These are phyloP conservation scores for Colletotrichum eleusines DNA, from an alignment of 2,329 filamentous ascomycete genomes.

Conservation along the genomic window DNA sequence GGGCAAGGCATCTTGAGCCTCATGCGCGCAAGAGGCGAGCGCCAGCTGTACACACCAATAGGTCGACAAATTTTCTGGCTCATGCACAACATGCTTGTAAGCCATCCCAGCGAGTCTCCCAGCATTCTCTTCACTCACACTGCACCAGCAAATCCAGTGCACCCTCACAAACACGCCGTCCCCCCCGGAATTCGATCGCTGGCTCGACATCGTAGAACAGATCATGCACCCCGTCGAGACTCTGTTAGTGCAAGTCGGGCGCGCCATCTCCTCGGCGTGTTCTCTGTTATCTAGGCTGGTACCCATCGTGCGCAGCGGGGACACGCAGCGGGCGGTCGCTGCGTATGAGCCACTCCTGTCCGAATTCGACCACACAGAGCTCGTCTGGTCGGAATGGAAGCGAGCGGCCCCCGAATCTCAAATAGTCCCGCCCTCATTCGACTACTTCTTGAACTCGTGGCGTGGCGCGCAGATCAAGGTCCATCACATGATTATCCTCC, in stretches of 20 bases:
- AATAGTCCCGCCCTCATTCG: slow-evolving; percentile 2
- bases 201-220: slow-evolving; percentile 49
- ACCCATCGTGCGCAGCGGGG: slow-evolving; percentile 14
- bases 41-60: slow-evolving; percentile 43
- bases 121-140: not conserved
- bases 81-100: slow-evolving; percentile 54
- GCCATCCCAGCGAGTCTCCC: slow-evolving; percentile 31
- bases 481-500: slow-evolving; percentile 49
- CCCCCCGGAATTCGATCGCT: slow-evolving; percentile 53
- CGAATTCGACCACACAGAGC: slow-evolving; percentile 46
- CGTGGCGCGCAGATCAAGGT: slow-evolving; percentile 51
- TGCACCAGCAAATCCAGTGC: slow-evolving; percentile 53
- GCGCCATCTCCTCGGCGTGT: slow-evolving; percentile 30
- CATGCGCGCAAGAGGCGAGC: slow-evolving; percentile 50
- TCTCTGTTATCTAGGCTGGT: slow-evolving; percentile 27
- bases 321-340: slow-evolving; percentile 14
- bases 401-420: slow-evolving; percentile 46
- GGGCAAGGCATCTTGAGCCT: slow-evolving; percentile 53
- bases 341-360: slow-evolving; percentile 40
- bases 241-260: slow-evolving; percentile 1
- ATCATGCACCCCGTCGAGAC: slow-evolving; percentile 33
- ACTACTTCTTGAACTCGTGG: slow-evolving; percentile 52
- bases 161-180: slow-evolving; percentile 50
- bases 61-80: slow-evolving; percentile 54
- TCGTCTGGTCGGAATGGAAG: slow-evolving; percentile 47